Evolutionary conservation across 805 yeast genomes (phyloP).

Genomic region (Millerago galiae): DNA sequence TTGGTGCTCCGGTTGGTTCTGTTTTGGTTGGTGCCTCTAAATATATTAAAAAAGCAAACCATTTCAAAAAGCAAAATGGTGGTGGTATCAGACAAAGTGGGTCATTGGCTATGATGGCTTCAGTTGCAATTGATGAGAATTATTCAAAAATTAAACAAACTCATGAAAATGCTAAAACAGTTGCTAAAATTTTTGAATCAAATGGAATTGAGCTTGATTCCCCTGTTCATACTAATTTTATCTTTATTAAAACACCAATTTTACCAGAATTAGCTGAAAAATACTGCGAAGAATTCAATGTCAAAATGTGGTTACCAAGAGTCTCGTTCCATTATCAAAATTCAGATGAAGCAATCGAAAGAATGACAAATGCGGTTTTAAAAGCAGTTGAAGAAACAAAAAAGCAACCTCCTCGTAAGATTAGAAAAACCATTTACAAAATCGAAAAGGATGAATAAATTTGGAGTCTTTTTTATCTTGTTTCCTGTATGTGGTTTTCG

Average conservation of each 20-base stretch:
- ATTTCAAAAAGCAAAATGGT: slow-evolving; percentile 87
- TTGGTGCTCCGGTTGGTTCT: slow-evolving; percentile 94
- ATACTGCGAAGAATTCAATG: slow-evolving; percentile 47
- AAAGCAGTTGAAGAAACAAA: slow-evolving; percentile 31
- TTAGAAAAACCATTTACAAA: slow-evolving; percentile 3
- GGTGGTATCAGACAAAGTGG: slow-evolving; percentile 94
- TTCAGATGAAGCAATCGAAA: slow-evolving; percentile 15
- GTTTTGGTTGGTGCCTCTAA: slow-evolving; percentile 63
- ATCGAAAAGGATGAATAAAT: not conserved
- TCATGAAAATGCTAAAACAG: slow-evolving; percentile 44
- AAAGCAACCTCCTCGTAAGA: slow-evolving; percentile 4
- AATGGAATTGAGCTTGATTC: slow-evolving; percentile 51
- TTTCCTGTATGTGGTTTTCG: too few species aligned
- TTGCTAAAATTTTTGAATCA: slow-evolving; percentile 44
- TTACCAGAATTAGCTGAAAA: slow-evolving; percentile 48
- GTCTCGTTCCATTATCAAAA: slow-evolving; percentile 48
- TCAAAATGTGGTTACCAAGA: slow-evolving; percentile 58
- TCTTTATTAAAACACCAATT: slow-evolving; percentile 52
- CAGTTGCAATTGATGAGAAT: slow-evolving; percentile 66
- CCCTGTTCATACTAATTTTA: slow-evolving; percentile 81
- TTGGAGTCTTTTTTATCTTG: too few species aligned
- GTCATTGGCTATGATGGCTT: slow-evolving; percentile 71
- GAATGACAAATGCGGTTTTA: slow-evolving; percentile 26
- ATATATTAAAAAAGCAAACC: slow-evolving; percentile 66
- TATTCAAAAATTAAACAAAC: slow-evolving; percentile 40